phyloP scores from a whole-genome alignment of 2,329 filamentous ascomycete species.

The Ophiostoma quercus region DNA sequence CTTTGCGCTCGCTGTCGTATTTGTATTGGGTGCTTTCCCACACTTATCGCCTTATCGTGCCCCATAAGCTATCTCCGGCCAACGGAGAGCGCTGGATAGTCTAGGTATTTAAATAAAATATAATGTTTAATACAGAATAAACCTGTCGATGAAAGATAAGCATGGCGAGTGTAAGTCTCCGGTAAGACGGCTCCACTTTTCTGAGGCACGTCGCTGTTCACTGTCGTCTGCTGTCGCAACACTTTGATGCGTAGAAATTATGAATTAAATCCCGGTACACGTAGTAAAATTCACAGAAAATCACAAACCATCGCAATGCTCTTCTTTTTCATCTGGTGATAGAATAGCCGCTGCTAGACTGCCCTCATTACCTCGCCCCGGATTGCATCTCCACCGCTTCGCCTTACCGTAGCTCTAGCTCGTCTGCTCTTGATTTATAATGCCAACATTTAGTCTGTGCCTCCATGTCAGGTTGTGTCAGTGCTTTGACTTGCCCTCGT shows the following conservation, averaged over 20 bases:
- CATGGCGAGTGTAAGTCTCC: background rate
- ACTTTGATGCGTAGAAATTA: background rate
- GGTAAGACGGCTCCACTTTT: background rate
- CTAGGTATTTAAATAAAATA: background rate
- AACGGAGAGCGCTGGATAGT: background rate
- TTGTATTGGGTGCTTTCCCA: constrained; percentile 10
- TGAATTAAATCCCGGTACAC: background rate
- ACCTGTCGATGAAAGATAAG: background rate
- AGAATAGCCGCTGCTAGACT: background rate
- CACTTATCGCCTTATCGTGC: constrained; percentile 12
- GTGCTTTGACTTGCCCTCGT: background rate
- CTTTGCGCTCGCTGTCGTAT: constrained; percentile 13
- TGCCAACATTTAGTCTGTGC: constrained; percentile 2
- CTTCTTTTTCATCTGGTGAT: background rate
- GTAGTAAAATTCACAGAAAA: background rate
- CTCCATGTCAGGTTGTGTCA: background rate
- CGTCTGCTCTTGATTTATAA: constrained; percentile 9
- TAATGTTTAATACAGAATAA: background rate
- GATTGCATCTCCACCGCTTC: background rate
- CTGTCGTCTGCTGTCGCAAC: background rate
- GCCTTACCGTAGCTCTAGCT: background rate
- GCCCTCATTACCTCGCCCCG: background rate
- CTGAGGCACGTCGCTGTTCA: too few species aligned
- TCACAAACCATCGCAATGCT: background rate
- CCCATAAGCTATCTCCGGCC: constrained; percentile 14